Conservation (phyloP, 2,329 filamentous ascomycete species). For the Fusarium sp. region DNA sequence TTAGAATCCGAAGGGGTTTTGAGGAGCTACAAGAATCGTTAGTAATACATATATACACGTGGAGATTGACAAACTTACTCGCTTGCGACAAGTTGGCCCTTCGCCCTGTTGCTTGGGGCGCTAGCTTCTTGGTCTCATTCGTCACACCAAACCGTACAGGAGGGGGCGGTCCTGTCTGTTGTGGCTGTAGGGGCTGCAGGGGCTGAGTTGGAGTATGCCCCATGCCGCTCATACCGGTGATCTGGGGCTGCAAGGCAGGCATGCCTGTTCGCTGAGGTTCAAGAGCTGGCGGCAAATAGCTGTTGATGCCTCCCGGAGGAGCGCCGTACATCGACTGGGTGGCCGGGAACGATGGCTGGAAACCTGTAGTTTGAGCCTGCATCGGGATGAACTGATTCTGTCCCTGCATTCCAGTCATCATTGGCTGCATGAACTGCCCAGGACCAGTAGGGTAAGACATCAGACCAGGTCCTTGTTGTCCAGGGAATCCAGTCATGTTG, state of each 20-base stretch:
- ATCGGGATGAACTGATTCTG: slow-evolving; percentile 57
- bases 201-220: slow-evolving; percentile 50
- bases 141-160: slow-evolving; percentile 88
- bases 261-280: slow-evolving; percentile 68
- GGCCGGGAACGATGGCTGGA: slow-evolving; percentile 54
- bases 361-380: slow-evolving; percentile 73
- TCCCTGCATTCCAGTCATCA: slow-evolving; percentile 58
- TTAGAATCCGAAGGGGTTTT: slow-evolving; percentile 64
- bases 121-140: slow-evolving; percentile 76
- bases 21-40: slow-evolving; percentile 52
- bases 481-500: slow-evolving; percentile 49
- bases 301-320: slow-evolving; percentile 60
- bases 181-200: slow-evolving; percentile 56
- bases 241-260: slow-evolving; percentile 58
- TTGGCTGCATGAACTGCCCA: slow-evolving; percentile 56
- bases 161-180: slow-evolving; percentile 74
- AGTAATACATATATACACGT: slow-evolving; percentile 14
- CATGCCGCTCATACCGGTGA: slow-evolving; percentile 62
- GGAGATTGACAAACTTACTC: slow-evolving; percentile 73
- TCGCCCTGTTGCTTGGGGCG: slow-evolving; percentile 85
- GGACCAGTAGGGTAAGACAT: slow-evolving; percentile 51
- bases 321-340: slow-evolving; percentile 61
- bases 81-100: slow-evolving; percentile 92
- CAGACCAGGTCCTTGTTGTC: slow-evolving; percentile 50
- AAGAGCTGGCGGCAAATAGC: slow-evolving; percentile 65